Evolutionary conservation across 768 basidiomycete species (phyloP).

Genomic region (Lactarius hengduanensis): DNA sequence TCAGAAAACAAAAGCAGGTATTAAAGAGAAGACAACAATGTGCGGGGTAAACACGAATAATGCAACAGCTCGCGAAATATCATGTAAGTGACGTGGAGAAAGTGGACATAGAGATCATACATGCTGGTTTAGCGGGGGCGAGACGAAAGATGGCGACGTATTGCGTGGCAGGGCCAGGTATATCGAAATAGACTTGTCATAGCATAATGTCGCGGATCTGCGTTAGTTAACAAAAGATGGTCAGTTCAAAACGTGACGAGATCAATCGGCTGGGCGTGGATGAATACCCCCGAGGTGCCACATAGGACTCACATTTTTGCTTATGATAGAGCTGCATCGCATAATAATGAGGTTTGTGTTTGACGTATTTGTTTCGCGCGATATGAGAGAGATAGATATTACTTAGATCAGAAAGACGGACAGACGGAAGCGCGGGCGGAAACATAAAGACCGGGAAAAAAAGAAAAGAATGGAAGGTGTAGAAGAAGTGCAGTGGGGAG

Average conservation of each 20-base stretch:
- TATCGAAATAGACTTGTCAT: conserved; percentile 32
- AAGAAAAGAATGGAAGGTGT: conserved; percentile 9
- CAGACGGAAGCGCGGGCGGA: conserved; percentile 27
- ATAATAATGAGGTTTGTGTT: conserved; percentile 23
- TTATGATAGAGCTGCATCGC: conserved; percentile 56
- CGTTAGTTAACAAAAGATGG: conserved; percentile 4
- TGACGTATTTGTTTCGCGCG: conserved; percentile 29
- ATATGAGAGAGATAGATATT: conserved; percentile 32
- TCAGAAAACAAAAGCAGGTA: neutral
- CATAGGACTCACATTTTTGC: conserved; percentile 59
- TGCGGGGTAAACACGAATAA: neutral
- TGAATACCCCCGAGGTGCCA: conserved; percentile 12
- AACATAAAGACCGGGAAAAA: conserved; percentile 19
- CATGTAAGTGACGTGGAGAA: neutral
- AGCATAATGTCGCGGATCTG: conserved; percentile 56
- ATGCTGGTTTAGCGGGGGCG: neutral
- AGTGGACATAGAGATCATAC: neutral
- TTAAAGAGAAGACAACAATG: neutral
- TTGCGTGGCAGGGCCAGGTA: no score
- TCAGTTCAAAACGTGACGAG: conserved; percentile 16
- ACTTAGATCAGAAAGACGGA: conserved; percentile 35
- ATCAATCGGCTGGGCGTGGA: conserved; percentile 12
- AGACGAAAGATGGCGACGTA: neutral
- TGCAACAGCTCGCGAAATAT: neutral
- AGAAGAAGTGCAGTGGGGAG: conserved; percentile 8